Conservation (phyloP, 164 flowering plant species). For the Brasenia schreberi region DNA sequence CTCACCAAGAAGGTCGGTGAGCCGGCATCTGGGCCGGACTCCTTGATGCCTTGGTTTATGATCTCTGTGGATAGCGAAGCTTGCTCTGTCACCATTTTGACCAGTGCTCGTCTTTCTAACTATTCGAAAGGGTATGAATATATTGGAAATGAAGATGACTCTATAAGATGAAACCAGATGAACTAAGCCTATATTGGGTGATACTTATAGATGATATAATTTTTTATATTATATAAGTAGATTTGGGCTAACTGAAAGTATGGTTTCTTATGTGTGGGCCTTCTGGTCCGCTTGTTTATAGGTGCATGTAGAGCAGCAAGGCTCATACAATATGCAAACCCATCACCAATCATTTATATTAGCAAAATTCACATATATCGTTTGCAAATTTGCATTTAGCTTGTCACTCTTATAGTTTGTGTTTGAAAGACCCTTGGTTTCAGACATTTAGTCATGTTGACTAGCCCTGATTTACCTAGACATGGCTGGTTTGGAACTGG, state of each 20-base stretch:
- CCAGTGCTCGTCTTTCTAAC: background rate
- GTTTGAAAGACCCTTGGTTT: too few relatives aligned
- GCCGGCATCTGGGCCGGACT: slow-evolving; percentile 37
- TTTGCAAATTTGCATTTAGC: too few relatives aligned
- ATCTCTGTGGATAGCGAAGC: slow-evolving; percentile 39
- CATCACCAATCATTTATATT: too few relatives aligned
- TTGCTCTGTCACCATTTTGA: slow-evolving; percentile 13
- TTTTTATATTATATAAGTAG: too few relatives aligned
- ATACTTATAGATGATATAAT: background rate
- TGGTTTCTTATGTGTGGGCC: background rate
- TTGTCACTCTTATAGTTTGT: too few relatives aligned
- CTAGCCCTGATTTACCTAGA: too few relatives aligned
- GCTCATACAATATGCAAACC: too few relatives aligned
- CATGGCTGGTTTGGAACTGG: too few relatives aligned
- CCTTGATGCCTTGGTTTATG: slow-evolving; percentile 26
- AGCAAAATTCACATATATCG: too few relatives aligned
- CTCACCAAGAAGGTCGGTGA: slow-evolving; percentile 37
- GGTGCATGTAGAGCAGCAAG: too few relatives aligned
- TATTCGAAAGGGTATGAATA: background rate
- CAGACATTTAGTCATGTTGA: too few relatives aligned
- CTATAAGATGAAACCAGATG: background rate
- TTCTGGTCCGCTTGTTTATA: background rate
- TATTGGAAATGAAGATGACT: background rate
- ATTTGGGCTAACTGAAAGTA: background rate
- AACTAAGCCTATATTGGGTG: background rate